A percentile compares a stretch with the other conserved stretches of the same genome.
phyloP scores from a whole-genome alignment of 2,329 filamentous ascomycete species.

The Elsinoe batatas region DNA sequence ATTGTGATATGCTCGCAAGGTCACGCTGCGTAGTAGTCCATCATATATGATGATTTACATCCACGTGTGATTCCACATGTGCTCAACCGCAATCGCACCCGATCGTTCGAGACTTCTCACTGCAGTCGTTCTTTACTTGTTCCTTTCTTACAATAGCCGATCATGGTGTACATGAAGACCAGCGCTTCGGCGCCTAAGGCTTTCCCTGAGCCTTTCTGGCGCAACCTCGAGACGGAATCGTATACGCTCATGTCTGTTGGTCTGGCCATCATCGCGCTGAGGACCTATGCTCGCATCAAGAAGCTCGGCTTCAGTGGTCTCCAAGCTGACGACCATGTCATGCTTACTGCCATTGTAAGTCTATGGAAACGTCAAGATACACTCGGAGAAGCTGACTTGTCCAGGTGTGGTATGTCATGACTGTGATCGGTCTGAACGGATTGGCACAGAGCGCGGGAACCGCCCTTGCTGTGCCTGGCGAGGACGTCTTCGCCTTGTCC shows the following conservation, averaged over 20 bases:
- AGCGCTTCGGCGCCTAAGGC: constrained; percentile 6
- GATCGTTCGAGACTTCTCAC: neutral
- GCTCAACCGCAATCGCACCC: neutral
- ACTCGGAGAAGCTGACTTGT: constrained; percentile 19
- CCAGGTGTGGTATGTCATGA: constrained; percentile 32
- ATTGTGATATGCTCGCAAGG: neutral
- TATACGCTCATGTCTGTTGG: constrained; percentile 15
- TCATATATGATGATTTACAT: neutral
- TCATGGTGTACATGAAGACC: constrained; percentile 1
- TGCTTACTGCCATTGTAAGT: constrained; percentile 34
- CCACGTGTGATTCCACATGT: neutral
- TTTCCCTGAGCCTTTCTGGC: constrained; percentile 13
- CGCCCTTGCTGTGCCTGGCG: constrained; percentile 29
- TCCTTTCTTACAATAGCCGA: neutral
- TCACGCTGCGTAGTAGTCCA: neutral
- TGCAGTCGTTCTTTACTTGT: neutral
- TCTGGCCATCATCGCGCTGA: constrained; percentile 13
- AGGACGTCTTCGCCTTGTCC: constrained; percentile 25
- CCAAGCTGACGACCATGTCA: constrained; percentile 49
- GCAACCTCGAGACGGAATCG: constrained; percentile 13
- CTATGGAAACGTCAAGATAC: neutral
- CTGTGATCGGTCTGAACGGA: constrained; percentile 35
- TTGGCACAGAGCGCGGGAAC: constrained; percentile 34
- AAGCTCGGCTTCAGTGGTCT: constrained; percentile 31
- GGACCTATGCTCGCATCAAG: constrained; percentile 14